A percentile compares a stretch with the other conserved stretches of the same genome.
phyloP scores from a whole-genome alignment of 371 early-diverging fungal species.

The Rhizopus delemar region DNA sequence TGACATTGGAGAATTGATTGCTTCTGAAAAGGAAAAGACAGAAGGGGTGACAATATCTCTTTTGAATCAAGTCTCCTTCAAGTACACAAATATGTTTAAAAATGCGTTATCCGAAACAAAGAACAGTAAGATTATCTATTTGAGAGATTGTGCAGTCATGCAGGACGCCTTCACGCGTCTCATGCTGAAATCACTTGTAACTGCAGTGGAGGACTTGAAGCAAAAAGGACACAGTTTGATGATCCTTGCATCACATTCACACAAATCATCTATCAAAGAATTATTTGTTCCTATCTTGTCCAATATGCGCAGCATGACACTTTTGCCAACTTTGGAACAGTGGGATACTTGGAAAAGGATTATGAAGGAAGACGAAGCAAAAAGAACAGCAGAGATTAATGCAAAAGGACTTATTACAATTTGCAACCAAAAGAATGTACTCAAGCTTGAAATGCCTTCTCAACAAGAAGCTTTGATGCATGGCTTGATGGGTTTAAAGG shows the following conservation, averaged over 20 bases:
- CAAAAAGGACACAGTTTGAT: slow-evolving; percentile 50
- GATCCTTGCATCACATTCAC: slow-evolving; percentile 49
- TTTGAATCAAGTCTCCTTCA: slow-evolving; percentile 6
- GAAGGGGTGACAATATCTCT: slow-evolving; percentile 6
- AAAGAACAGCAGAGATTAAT: slow-evolving; percentile 46
- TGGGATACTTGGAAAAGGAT: slow-evolving; percentile 21
- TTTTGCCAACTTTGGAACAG: slow-evolving; percentile 25
- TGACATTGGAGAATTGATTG: not conserved
- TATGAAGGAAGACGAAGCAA: slow-evolving; percentile 36
- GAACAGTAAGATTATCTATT: slow-evolving; percentile 39
- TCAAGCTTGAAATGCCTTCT: slow-evolving; percentile 4
- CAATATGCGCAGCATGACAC: slow-evolving; percentile 32
- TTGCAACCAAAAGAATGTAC: slow-evolving; percentile 26
- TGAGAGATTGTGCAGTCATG: slow-evolving; percentile 54
- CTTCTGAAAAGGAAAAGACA: not conserved
- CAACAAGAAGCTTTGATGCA: slow-evolving; percentile 13
- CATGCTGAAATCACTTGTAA: slow-evolving; percentile 41
- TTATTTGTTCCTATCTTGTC: slow-evolving; percentile 15
- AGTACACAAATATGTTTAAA: slow-evolving; percentile 28
- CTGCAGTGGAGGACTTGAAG: slow-evolving; percentile 45
- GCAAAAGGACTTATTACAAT: slow-evolving; percentile 43
- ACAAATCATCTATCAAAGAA: slow-evolving; percentile 15
- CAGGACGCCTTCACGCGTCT: slow-evolving; percentile 38
- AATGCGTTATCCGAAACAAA: slow-evolving; percentile 3
- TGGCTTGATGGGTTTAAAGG: slow-evolving; percentile 16